phyloP scores from a whole-genome alignment of 169 alveolate species.

The Theileria equi region DNA sequence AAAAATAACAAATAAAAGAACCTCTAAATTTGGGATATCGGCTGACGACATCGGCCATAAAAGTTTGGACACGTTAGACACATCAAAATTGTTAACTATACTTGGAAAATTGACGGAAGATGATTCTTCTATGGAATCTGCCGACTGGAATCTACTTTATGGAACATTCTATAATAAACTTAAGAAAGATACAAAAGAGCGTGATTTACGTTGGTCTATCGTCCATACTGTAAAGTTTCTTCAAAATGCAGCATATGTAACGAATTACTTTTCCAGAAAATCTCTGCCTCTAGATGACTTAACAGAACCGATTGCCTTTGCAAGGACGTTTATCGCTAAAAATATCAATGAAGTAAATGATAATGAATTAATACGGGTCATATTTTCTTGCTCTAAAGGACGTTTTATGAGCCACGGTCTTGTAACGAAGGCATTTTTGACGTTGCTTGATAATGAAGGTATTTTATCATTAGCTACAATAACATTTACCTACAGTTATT shows the following conservation, averaged over 20 bases:
- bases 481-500: conserved; percentile 7
- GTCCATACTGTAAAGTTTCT: conserved; percentile 23
- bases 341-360: conserved; percentile 32
- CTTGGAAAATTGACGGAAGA: conserved; percentile 6
- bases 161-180: not conserved
- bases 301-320: not conserved
- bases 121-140: not conserved
- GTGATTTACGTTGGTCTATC: conserved; percentile 10
- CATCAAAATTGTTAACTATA: not conserved
- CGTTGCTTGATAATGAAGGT: conserved; percentile 55
- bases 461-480: not conserved
- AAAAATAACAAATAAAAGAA: not conserved
- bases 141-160: conserved; percentile 8
- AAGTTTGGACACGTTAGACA: not conserved
- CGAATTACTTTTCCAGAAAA: not conserved
- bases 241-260: conserved; percentile 53
- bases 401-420: conserved; percentile 3
- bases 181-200: not conserved
- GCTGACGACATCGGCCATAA: not conserved
- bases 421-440: conserved; percentile 28
- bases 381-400: conserved; percentile 62
- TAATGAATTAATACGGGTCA: conserved; percentile 37
- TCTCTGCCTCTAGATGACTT: not conserved
- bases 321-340: conserved; percentile 17
- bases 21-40: not conserved